phyloP scores from a whole-genome alignment of 805 yeast genomes.

The Candida broadrunensis region DNA sequence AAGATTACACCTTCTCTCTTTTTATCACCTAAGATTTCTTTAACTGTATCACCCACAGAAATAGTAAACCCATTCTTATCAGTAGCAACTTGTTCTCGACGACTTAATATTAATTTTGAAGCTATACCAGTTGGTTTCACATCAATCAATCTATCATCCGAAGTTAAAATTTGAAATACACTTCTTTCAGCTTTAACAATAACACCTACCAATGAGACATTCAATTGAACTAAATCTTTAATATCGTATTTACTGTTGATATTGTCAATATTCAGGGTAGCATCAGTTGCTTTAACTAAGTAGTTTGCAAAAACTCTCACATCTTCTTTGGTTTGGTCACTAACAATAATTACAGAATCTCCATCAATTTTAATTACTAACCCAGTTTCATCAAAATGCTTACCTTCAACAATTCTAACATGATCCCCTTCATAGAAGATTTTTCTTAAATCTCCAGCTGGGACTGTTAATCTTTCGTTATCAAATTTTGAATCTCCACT shows the following conservation, averaged over 20 bases:
- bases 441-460: constrained; percentile 77
- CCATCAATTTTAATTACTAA: constrained; percentile 78
- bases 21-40: constrained; percentile 62
- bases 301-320: constrained; percentile 91
- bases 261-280: constrained; percentile 53
- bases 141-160: constrained; percentile 72
- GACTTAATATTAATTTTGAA: constrained; percentile 61
- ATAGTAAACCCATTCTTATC: constrained; percentile 84
- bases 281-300: constrained; percentile 86
- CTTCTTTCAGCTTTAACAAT: constrained; percentile 88
- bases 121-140: constrained; percentile 82
- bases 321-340: constrained; percentile 86
- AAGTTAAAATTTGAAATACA: constrained; percentile 71
- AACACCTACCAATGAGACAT: constrained; percentile 84
- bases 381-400: constrained; percentile 91
- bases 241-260: constrained; percentile 77
- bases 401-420: constrained; percentile 88
- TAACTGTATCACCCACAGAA: constrained; percentile 89
- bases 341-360: constrained; percentile 84
- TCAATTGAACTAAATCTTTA: constrained; percentile 86
- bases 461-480: constrained; percentile 71
- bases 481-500: constrained; percentile 55
- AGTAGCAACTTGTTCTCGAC: constrained; percentile 77
- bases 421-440: constrained; percentile 91
- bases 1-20: constrained; percentile 84